Evolutionary conservation across 2,329 filamentous ascomycete genomes (phyloP), one percentile per base, ranked within the genome.

Genomic region (Ophiostoma sp.): DNA sequence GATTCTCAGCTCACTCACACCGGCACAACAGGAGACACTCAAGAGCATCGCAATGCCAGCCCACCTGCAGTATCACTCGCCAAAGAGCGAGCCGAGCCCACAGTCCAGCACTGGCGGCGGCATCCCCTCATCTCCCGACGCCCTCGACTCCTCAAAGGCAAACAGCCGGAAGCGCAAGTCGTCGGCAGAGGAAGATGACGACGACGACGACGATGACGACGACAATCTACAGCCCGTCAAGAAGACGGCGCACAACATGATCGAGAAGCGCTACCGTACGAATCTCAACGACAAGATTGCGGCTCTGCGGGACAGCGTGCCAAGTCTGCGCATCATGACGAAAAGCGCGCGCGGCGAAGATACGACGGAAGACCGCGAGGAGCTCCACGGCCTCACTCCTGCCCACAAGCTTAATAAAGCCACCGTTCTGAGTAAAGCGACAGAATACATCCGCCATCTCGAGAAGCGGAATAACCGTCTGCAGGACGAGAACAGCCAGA

Each of bases 211-310:
- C 12, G 82, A 86, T 63, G 79, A 83, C 42, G 78, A 85, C 66
- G 84, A 83, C 72, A 85, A 81, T 73, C 87, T 83, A 44, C 81
- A 82, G 36, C 81, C 81, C 41, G 75, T 82, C 69, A 97, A 97
- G 83, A 97, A 97, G 83, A 96, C 93, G 44, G 93, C 94, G 2
- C 94, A 98, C 79, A 98, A 97, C 78, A 95, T 98, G 84, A 97
- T 98, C 71, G 94, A 98, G 80, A 98, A 97, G 83, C 84, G 94
- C 72, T 98, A 98, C 78, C 89, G 94, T 74, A 97, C 92, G 67
- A 98, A 98, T 75, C 83, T 98, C 69, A 98, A 98, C 76, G 94
- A 97, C 76, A 98, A 98, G 81, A 98, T 98, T 74, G 90, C 93
- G 63, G 93, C 93, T 69, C 81, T 98, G 71, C 85, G 93, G 73